Conservation (phyloP, 176 grass and related monocot species). For the Triticum timopheevii region DNA sequence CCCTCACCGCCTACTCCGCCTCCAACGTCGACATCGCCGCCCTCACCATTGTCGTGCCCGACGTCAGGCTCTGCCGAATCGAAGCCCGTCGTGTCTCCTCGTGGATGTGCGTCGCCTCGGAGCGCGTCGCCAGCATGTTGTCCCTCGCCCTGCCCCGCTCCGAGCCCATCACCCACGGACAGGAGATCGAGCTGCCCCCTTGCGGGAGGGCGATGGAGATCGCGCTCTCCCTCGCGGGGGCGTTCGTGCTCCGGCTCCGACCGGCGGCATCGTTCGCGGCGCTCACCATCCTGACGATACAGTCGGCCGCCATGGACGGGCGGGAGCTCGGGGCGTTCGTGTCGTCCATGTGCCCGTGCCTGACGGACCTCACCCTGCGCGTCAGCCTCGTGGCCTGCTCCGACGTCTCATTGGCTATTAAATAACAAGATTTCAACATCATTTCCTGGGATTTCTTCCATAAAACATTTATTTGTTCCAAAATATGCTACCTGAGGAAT, state of each 20-base stretch:
- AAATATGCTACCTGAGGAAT: too few relatives aligned
- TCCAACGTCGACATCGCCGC: neutral
- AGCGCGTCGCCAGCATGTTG: neutral
- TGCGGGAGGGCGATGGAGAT: neutral
- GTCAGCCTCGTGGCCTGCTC: too few relatives aligned
- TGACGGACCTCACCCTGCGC: neutral
- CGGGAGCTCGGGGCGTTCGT: neutral
- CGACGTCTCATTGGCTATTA: neutral
- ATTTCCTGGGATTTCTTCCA: too few relatives aligned
- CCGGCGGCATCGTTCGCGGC: neutral
- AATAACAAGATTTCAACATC: too few relatives aligned
- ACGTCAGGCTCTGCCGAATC: neutral
- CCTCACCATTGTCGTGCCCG: neutral
- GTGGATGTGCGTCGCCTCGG: neutral
- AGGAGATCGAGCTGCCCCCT: neutral
- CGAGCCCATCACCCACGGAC: too few relatives aligned
- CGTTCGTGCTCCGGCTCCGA: neutral
- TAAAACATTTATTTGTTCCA: too few relatives aligned
- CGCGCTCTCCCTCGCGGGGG: neutral
- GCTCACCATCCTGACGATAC: neutral
- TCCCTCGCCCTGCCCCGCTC: neutral
- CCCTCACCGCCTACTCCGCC: neutral
- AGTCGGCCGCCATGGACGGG: neutral
- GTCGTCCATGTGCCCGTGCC: neutral
- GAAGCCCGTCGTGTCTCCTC: neutral